These are phyloP conservation scores for Globisporangium echinulatum DNA, from an alignment of 352 stramenopile genomes.

Conservation along the genomic window DNA sequence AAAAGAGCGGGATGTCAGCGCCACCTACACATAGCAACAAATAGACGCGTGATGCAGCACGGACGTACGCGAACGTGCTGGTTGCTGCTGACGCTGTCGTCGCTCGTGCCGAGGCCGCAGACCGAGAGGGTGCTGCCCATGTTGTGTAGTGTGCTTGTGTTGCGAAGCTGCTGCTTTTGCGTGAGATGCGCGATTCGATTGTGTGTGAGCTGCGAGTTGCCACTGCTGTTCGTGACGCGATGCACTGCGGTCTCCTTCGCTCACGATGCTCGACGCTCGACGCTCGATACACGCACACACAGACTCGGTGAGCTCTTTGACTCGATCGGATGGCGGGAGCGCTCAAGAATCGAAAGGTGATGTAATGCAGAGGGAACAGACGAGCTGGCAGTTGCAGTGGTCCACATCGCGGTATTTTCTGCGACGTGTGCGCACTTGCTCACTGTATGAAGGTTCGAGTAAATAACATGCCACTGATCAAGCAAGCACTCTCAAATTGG, in stretches of 20 bases:
- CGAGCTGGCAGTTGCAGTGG: no score
- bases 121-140: constrained; percentile 36
- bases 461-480: no score
- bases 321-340: no score
- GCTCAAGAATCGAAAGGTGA: no score
- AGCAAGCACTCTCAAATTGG: no score
- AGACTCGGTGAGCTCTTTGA: background rate
- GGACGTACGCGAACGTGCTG: constrained; percentile 13
- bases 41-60: background rate
- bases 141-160: background rate
- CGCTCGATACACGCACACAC: background rate
- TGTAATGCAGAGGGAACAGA: no score
- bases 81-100: constrained; percentile 13
- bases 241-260: background rate
- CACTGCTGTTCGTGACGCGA: background rate
- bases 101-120: constrained; percentile 23
- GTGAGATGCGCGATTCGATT: background rate
- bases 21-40: background rate
- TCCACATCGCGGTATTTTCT: no score
- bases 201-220: background rate
- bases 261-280: background rate
- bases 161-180: background rate
- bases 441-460: no score
- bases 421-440: no score
- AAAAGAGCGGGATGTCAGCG: background rate